These are phyloP conservation scores for Catharanthus roseus DNA, from an alignment of 257 asterid genomes.

Conservation along the genomic window DNA sequence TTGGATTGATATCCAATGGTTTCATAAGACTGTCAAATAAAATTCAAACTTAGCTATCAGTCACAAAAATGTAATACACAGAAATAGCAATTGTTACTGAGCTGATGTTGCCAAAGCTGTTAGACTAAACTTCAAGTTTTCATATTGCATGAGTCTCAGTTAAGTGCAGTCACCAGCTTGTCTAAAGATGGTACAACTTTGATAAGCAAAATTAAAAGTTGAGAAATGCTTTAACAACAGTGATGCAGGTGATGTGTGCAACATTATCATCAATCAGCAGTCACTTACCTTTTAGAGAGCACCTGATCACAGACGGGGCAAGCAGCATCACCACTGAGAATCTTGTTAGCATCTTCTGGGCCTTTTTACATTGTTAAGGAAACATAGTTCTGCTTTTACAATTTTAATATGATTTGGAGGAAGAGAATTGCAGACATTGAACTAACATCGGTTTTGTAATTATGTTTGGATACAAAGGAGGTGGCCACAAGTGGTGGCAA, in stretches of 20 bases:
- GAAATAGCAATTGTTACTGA: neutral
- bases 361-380: constrained; percentile 62
- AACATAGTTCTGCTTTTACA: constrained; percentile 10
- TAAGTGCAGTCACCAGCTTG: neutral
- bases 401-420: neutral
- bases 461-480: constrained; percentile 68
- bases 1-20: constrained; percentile 82
- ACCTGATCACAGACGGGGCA: constrained; percentile 98
- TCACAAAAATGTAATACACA: neutral
- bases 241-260: neutral
- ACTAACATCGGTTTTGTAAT: neutral
- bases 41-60: constrained; percentile 21
- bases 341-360: constrained; percentile 82
- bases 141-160: neutral
- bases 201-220: neutral
- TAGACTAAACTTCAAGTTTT: neutral
- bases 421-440: neutral
- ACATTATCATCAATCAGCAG: neutral
- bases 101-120: neutral
- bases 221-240: neutral
- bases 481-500: constrained; percentile 93
- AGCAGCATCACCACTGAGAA: constrained; percentile 79
- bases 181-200: neutral
- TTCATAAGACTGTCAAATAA: constrained; percentile 74
- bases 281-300: constrained; percentile 78